These are phyloP conservation scores for Pyrus betulifolia DNA, from an alignment of 306 rosid species.

Conservation along the genomic window DNA sequence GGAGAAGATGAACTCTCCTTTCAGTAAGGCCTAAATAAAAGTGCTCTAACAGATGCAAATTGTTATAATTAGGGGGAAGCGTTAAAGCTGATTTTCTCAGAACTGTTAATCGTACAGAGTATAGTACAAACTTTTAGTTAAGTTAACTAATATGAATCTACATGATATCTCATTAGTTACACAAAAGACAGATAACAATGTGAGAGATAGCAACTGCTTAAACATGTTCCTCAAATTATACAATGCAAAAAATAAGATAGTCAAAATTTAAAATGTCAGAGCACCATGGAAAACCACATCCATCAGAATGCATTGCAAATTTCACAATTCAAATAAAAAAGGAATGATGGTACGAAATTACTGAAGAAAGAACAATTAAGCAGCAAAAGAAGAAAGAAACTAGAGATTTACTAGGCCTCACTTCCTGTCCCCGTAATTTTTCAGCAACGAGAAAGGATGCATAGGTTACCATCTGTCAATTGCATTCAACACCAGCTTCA, in stretches of 20 bases:
- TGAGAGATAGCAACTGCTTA: not conserved
- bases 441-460: slow-evolving; percentile 23
- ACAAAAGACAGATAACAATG: not conserved
- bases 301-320: slow-evolving; percentile 42
- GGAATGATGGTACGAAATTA: slow-evolving; percentile 25
- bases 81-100: not conserved
- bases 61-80: not conserved
- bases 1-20: not conserved
- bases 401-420: slow-evolving; percentile 38
- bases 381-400: slow-evolving; percentile 33
- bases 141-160: not conserved
- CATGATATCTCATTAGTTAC: not conserved
- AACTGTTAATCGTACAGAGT: not conserved
- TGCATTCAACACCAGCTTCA: slow-evolving; percentile 90
- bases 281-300: slow-evolving; percentile 33
- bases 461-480: slow-evolving; percentile 33
- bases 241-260: slow-evolving; percentile 14
- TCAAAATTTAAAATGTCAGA: slow-evolving; percentile 20
- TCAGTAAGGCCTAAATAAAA: not conserved
- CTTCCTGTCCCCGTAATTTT: slow-evolving; percentile 29
- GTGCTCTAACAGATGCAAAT: not conserved
- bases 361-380: slow-evolving; percentile 27
- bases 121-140: not conserved
- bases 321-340: slow-evolving; percentile 30
- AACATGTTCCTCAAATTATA: slow-evolving; percentile 10